Conservation (phyloP, 1,284 basidiomycete genomes). For the Rhodotorula sp. region DNA sequence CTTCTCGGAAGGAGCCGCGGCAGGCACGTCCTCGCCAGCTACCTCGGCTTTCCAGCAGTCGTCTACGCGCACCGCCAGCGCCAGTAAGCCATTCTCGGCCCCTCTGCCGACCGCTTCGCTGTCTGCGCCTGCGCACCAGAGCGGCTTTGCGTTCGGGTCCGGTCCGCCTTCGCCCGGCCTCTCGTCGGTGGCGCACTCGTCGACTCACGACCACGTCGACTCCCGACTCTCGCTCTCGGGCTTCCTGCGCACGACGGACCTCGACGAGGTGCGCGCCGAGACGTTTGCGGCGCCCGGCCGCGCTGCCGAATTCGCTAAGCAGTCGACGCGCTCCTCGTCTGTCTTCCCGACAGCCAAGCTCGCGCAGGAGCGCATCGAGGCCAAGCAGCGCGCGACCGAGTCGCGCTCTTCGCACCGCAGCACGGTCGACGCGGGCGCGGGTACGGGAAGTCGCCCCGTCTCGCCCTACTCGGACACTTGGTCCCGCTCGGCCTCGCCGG, state of each 20-base stretch:
- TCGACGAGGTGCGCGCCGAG: background rate
- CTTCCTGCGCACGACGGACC: background rate
- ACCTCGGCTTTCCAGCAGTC: background rate
- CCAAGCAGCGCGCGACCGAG: background rate
- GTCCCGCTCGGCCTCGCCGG: constrained; percentile 7
- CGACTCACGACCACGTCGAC: background rate
- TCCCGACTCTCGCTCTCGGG: background rate
- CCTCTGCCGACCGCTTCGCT: background rate
- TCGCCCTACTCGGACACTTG: background rate
- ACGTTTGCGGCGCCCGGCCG: too few relatives aligned
- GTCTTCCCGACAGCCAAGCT: constrained; percentile 4
- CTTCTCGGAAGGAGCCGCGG: constrained; percentile 5
- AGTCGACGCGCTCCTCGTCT: too few relatives aligned
- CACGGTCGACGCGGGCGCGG: background rate
- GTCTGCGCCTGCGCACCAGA: background rate
- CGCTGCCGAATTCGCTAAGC: too few relatives aligned
- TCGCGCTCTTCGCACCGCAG: background rate
- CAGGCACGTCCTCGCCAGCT: constrained; percentile 5
- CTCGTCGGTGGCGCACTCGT: background rate
- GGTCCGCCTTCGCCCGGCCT: background rate
- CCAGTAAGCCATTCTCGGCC: background rate
- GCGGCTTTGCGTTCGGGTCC: background rate
- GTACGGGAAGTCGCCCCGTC: background rate
- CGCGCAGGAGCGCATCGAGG: constrained; percentile 3
- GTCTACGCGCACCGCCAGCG: background rate